Percentiles rank a stretch among this genome's conserved stretches.
These are phyloP conservation scores for Suillus americanus DNA, from an alignment of 768 basidiomycete species.

Conservation along the genomic window DNA sequence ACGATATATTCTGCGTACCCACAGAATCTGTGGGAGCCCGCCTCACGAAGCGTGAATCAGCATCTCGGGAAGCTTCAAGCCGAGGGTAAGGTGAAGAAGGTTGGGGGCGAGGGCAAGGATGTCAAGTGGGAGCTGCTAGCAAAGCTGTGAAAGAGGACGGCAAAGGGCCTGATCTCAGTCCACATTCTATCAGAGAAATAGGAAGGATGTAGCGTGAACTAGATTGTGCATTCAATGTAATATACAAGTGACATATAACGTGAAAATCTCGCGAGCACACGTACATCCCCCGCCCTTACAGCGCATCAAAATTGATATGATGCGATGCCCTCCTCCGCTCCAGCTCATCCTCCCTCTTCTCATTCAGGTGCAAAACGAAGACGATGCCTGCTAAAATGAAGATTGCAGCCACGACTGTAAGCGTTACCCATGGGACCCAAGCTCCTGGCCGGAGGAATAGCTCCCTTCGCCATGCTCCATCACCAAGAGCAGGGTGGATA, in stretches of 20 bases:
- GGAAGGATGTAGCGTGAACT: background rate
- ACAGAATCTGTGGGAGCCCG: constrained; percentile 66
- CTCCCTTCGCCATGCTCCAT: constrained; percentile 75
- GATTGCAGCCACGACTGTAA: constrained; percentile 77
- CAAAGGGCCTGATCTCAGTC: background rate
- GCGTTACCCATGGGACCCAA: constrained; percentile 98
- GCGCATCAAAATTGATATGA: constrained; percentile 95
- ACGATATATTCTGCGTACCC: constrained; percentile 75
- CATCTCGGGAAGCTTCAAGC: constrained; percentile 73
- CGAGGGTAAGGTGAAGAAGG: constrained; percentile 55
- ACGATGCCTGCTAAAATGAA: constrained; percentile 77
- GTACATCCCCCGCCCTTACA: constrained; percentile 43
- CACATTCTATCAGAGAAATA: background rate
- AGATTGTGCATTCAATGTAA: constrained; percentile 3
- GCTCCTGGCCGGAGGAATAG: constrained; percentile 91
- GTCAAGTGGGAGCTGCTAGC: constrained; percentile 44
- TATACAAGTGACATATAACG: constrained; percentile 7
- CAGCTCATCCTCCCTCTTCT: constrained; percentile 95
- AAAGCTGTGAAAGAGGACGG: constrained; percentile 7
- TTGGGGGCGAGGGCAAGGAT: constrained; percentile 53
- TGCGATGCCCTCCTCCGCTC: constrained; percentile 88
- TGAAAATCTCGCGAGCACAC: constrained; percentile 10
- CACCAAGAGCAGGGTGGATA: constrained; percentile 74
- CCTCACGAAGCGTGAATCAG: constrained; percentile 63
- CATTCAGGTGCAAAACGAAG: constrained; percentile 83